A percentile compares a stretch with the other conserved stretches of the same genome.
These are phyloP conservation scores for Pseudomicrostroma phylloplanum DNA, from an alignment of 1,284 basidiomycete genomes.

Conservation along the genomic window DNA sequence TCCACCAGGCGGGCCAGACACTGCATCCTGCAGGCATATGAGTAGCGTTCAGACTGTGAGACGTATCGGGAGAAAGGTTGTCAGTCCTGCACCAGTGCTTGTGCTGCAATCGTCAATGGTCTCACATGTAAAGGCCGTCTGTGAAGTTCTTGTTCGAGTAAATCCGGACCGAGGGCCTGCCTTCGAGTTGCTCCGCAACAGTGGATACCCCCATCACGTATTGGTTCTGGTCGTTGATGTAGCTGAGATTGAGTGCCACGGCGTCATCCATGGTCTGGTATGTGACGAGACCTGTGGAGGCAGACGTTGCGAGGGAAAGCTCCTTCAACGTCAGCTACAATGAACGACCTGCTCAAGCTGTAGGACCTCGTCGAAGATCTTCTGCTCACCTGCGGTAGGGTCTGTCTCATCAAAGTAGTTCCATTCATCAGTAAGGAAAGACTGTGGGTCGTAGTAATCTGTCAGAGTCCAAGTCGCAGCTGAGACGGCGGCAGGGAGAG, in stretches of 20 bases:
- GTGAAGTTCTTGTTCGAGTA: constrained; percentile 32
- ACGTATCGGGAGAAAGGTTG: background rate
- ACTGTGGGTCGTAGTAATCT: background rate
- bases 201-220: constrained; percentile 45
- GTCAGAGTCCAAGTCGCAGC: constrained; percentile 2
- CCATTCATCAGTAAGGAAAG: background rate
- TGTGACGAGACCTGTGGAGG: constrained; percentile 42
- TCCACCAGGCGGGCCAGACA: constrained; percentile 49
- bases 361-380: background rate
- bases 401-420: background rate
- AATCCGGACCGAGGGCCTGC: constrained; percentile 39
- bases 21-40: constrained; percentile 42
- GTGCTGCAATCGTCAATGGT: no score
- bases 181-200: constrained; percentile 17
- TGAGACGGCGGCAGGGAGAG: background rate
- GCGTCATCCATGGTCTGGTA: constrained; percentile 28
- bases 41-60: constrained; percentile 27
- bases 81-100: no score
- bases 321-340: background rate
- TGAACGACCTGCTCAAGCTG: background rate
- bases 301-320: constrained; percentile 16
- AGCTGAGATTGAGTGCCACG: constrained; percentile 33
- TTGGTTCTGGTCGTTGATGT: constrained; percentile 24
- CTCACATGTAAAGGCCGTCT: constrained; percentile 40
- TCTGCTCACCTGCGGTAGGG: background rate